Evolutionary conservation across 1,284 basidiomycete genomes (phyloP), one percentile per base, ranked within the genome.

Genomic region (Ustilago lituana): DNA sequence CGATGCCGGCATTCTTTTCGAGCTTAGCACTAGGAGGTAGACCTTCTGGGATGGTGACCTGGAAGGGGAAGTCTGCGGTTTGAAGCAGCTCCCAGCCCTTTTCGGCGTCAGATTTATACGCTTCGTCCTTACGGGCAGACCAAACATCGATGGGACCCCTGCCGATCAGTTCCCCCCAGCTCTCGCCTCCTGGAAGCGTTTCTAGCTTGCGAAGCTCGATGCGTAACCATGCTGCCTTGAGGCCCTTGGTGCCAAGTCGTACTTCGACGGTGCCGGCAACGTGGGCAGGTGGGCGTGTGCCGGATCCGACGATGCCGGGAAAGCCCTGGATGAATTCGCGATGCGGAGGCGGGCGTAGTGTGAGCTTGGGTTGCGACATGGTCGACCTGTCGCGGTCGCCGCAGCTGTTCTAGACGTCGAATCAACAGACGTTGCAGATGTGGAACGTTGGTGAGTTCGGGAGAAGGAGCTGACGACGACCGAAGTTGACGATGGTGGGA

Each of bases 191-290:
- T 5, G 79, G 73, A 1, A 80, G 54, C 11, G 73, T 74, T 45
- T 81, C 79, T 17, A 76, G 62, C 65, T 81, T 81, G 56, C 77
- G 64, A 39, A 81, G 71, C 46, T 81, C 79, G 52, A 81, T 75
- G 17, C 79, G 71, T 17, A 81, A 56, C 78, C 78, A 81, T 43
- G 72, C 58, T 24, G 76, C 79, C 38, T 78, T 76, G 47, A 77
- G 58, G 14, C 77, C 77, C 56, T 77, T 78, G 15, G 73, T 54
- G 17, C 69, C 67, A 3, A 75, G 55, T 14, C 76, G 67, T 1
- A 79, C 74, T 39, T 77, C 76, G 17, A 81, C 70, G 14, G 68
- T 69, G 23, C 79, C 79, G 10, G 73, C 69, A 31, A 81, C 64
- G 50, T 78, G 76, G 11, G 79, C 79, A 9, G 74, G 51, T 19